These are phyloP conservation scores for Trypanosoma mega DNA, from an alignment of 208 protist genomes.

Conservation along the genomic window DNA sequence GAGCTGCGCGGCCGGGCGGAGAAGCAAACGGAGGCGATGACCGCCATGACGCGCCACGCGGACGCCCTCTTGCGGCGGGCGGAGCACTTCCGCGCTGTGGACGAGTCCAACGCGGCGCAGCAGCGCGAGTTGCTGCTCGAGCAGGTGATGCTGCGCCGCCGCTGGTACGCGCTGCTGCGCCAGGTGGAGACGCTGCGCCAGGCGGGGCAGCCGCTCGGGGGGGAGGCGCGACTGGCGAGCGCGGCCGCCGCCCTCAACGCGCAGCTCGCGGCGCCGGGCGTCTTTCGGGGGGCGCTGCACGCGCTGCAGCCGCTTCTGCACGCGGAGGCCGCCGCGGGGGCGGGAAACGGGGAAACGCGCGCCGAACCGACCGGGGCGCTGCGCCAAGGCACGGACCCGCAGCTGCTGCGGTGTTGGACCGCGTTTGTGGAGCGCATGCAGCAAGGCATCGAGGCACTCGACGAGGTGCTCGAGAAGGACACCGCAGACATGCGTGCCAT, in stretches of 20 bases:
- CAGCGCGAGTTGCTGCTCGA: conserved; percentile 41
- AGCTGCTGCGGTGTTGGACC: conserved; percentile 42
- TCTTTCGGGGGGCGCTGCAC: conserved; percentile 37
- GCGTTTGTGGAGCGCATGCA: conserved; percentile 60
- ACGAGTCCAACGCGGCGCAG: conserved; percentile 43
- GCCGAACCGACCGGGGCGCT: conserved; percentile 23
- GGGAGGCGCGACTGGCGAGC: conserved; percentile 43
- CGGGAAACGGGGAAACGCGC: conserved; percentile 7
- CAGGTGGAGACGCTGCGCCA: conserved; percentile 62
- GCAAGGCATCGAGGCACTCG: conserved; percentile 48
- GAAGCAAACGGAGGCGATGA: conserved; percentile 52
- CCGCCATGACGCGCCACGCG: conserved; percentile 34
- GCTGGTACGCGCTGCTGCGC: conserved; percentile 47
- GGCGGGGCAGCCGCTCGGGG: conserved; percentile 30
- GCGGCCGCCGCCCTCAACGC: conserved; percentile 37
- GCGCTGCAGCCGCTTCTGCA: conserved; percentile 52
- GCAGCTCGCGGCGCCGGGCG: conserved; percentile 47
- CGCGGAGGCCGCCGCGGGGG: conserved; percentile 38
- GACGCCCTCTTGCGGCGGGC: conserved; percentile 37
- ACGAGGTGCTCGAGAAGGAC: conserved; percentile 42
- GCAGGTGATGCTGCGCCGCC: conserved; percentile 60
- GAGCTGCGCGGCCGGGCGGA: conserved; percentile 55
- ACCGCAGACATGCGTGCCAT: conserved; percentile 49
- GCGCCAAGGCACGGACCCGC: conserved; percentile 39
- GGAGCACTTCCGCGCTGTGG: conserved; percentile 33